Evolutionary conservation across 1,139 yeast species (phyloP).

Genomic region (Lodderomyces metapsilosis): DNA sequence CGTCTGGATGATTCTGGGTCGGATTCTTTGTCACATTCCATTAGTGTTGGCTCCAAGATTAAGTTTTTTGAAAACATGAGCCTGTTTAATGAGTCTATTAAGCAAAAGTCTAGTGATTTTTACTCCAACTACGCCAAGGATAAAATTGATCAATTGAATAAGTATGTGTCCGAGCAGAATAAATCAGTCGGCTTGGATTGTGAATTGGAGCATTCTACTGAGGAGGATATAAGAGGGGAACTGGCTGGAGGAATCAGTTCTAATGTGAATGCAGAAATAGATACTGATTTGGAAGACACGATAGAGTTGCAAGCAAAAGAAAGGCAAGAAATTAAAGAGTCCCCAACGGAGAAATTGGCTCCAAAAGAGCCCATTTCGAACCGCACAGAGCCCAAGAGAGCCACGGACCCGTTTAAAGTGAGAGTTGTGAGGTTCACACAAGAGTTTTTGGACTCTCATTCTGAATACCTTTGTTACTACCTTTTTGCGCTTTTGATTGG

Average conservation of each 20-base stretch:
- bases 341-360: not conserved
- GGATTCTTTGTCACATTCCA: constrained; percentile 5
- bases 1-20: constrained; percentile 1
- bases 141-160: constrained; percentile 18
- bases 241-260: constrained; percentile 2
- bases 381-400: not conserved
- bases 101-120: constrained; percentile 24
- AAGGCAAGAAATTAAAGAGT: not conserved
- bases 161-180: constrained; percentile 15
- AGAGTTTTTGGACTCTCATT: constrained; percentile 17
- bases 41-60: constrained; percentile 17
- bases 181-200: not conserved
- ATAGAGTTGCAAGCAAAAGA: constrained; percentile 3
- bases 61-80: constrained; percentile 29
- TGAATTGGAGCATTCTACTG: too few species aligned
- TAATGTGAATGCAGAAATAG: not conserved
- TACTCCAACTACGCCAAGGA: constrained; percentile 21
- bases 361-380: not conserved
- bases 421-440: constrained; percentile 7
- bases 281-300: constrained; percentile 5
- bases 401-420: not conserved
- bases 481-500: constrained; percentile 13
- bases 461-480: constrained; percentile 21
- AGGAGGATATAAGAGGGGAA: constrained; percentile 1
- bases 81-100: constrained; percentile 25